A percentile compares a stretch with the other conserved stretches of the same genome.
phyloP scores from a whole-genome alignment of 1,284 basidiomycete species.

The Pulveroboletus sp. region DNA sequence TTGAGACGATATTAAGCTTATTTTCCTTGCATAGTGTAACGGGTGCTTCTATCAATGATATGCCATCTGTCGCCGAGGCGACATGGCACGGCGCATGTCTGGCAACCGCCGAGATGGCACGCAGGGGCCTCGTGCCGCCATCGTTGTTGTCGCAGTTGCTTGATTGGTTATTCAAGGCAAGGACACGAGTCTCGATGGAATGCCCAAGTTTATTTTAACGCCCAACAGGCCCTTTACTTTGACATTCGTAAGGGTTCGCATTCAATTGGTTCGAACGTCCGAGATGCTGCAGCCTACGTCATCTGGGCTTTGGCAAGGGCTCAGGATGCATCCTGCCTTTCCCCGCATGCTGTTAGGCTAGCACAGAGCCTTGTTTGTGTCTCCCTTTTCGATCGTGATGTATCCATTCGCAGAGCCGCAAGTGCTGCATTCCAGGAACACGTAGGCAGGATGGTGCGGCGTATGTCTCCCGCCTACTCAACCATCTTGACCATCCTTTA shows the following conservation, averaged over 20 bases:
- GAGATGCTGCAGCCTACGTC: slow-evolving; percentile 94
- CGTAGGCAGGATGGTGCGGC: slow-evolving; percentile 86
- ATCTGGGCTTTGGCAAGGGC: slow-evolving; percentile 92
- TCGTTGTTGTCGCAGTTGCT: slow-evolving; percentile 64
- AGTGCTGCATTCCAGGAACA: slow-evolving; percentile 98
- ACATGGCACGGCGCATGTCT: slow-evolving; percentile 97
- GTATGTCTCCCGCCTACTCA: slow-evolving; percentile 7
- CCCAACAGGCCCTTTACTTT: slow-evolving; percentile 80
- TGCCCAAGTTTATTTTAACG: slow-evolving; percentile 12
- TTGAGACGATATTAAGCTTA: slow-evolving; percentile 72
- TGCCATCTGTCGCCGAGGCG: slow-evolving; percentile 75
- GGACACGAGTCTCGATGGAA: slow-evolving; percentile 20
- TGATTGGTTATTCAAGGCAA: slow-evolving; percentile 78
- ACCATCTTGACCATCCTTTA: slow-evolving; percentile 14
- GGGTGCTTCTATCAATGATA: slow-evolving; percentile 64
- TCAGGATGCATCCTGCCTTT: slow-evolving; percentile 60
- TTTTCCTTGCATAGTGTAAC: slow-evolving; percentile 69
- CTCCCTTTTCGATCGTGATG: slow-evolving; percentile 89
- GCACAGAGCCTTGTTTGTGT: slow-evolving; percentile 76
- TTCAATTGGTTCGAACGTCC: slow-evolving; percentile 91
- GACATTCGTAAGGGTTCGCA: slow-evolving; percentile 91
- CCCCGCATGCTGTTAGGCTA: slow-evolving; percentile 63
- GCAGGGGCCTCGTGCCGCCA: slow-evolving; percentile 71
- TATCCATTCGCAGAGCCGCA: slow-evolving; percentile 93
- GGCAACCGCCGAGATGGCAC: slow-evolving; percentile 89